phyloP scores from a whole-genome alignment of 2,329 filamentous ascomycete genomes.

The Cladosporium sp. region DNA sequence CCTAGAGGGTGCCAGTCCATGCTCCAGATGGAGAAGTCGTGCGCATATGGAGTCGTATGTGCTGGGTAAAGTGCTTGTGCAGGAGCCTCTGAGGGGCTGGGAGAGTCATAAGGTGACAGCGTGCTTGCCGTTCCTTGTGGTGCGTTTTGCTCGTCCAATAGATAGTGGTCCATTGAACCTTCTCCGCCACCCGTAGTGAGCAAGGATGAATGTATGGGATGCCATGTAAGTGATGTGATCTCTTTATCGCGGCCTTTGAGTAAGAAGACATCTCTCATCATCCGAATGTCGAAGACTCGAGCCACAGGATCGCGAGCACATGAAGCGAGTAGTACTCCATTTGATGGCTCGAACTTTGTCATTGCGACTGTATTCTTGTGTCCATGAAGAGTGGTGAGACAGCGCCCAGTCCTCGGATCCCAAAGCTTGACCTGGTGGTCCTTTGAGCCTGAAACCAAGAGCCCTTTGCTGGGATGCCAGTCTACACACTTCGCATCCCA shows the following conservation, averaged over 20 bases:
- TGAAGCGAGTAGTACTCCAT: slow-evolving; percentile 80
- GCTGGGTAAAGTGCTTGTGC: slow-evolving; percentile 90
- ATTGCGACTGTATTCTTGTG: slow-evolving; percentile 98
- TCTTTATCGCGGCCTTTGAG: slow-evolving; percentile 95
- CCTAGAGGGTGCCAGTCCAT: slow-evolving; percentile 96
- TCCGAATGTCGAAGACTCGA: slow-evolving; percentile 86
- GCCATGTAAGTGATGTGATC: slow-evolving; percentile 86
- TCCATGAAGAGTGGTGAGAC: slow-evolving; percentile 86
- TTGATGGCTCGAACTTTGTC: slow-evolving; percentile 79
- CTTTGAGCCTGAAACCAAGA: slow-evolving; percentile 93
- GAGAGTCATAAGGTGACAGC: slow-evolving; percentile 75
- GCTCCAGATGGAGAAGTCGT: slow-evolving; percentile 95
- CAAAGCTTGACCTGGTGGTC: slow-evolving; percentile 96
- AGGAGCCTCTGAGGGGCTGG: slow-evolving; percentile 71
- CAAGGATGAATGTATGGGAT: slow-evolving; percentile 83
- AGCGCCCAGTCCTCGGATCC: slow-evolving; percentile 89
- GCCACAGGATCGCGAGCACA: slow-evolving; percentile 90
- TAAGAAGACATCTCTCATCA: slow-evolving; percentile 96
- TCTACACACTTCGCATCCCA: slow-evolving; percentile 98
- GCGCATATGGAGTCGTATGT: slow-evolving; percentile 78
- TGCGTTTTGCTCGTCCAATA: slow-evolving; percentile 90
- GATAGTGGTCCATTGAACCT: slow-evolving; percentile 83
- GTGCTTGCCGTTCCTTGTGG: slow-evolving; percentile 66
- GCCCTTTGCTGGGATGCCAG: slow-evolving; percentile 92
- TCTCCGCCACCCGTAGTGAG: slow-evolving; percentile 87